Base-by-base conservation (phyloP, 805 yeast species). In the Nakazawaea laoshanensis region DNA sequence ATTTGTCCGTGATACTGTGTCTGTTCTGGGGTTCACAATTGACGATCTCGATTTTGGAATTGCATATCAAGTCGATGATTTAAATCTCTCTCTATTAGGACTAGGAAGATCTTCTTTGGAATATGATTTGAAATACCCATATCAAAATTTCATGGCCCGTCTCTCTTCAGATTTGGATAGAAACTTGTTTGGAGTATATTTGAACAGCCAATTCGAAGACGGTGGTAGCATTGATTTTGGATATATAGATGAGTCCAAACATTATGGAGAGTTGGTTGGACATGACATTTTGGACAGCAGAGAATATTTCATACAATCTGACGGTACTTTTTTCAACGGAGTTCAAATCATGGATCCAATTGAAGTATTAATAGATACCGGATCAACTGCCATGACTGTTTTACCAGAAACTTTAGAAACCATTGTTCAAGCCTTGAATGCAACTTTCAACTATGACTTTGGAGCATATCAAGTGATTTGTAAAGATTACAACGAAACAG, bases 211-310 rank as follows among this genome's bases (percentile, higher is more conserved):
- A 5, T 16, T 35, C 29, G 37, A 44, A 37, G 26, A 30, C 18
- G 24, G 41, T 2, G 64, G 63, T 5, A 24, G 41, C 9, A 28
- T 59, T 5, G 30, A 44, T 8, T 47, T 59, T 36, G 65, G 63
- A 8, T 57, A 52, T 19, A 43, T 50, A 18, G 61, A 59, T 38
- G 30, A 42, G 10, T 39, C 56, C 12, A 47, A 50, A 23, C 48
- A 46, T 36, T 25, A 28, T 14, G 50, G 50, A 4, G 18, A n/a
- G 2, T 37, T 49, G 29, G 35, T 33, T 3, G 38, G 42, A 4
- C 34, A 36, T 24, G 19, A 24, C 14, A 19, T 36, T n/a, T 24
- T 28, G 22, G 23, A 31, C 16, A 22, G 23, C 4, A 39, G 30
- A n/a, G 52, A 48, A 12, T 33, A 38, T n/a, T 32, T 47, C 15